A percentile compares a stretch with the other conserved stretches of the same genome.
Conservation (phyloP, 352 stramenopile species). For the Phytophthora citrophthora region DNA sequence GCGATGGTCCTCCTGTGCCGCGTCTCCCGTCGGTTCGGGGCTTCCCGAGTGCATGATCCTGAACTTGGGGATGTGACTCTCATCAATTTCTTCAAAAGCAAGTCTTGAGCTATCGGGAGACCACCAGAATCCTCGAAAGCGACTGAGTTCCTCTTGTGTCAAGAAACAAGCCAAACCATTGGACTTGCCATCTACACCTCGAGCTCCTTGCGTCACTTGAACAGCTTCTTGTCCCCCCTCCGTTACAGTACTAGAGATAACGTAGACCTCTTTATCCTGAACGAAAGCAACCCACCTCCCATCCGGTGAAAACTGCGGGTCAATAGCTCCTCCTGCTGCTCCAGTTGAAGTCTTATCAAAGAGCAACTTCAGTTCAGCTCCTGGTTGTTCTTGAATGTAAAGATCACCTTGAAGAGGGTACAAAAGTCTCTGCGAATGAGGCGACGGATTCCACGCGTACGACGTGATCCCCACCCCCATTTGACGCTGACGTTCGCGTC, state of each 20-base stretch:
- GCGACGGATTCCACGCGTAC: slow-evolving; percentile 81
- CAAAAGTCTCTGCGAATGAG: slow-evolving; percentile 75
- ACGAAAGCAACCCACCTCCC: slow-evolving; percentile 95
- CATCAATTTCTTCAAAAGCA: slow-evolving; percentile 94
- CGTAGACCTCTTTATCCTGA: slow-evolving; percentile 94
- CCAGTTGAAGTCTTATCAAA: slow-evolving; percentile 89
- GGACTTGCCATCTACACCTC: slow-evolving; percentile 71
- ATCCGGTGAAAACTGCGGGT: slow-evolving; percentile 94
- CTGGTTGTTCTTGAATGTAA: slow-evolving; percentile 92
- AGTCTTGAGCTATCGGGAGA: slow-evolving; percentile 86
- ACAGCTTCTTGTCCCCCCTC: slow-evolving; percentile 46
- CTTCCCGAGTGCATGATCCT: slow-evolving; percentile 95
- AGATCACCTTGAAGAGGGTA: slow-evolving; percentile 94
- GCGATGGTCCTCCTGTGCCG: slow-evolving; percentile 81
- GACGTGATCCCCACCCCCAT: slow-evolving; percentile 94
- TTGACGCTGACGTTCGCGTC: slow-evolving; percentile 89
- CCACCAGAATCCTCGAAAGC: slow-evolving; percentile 98
- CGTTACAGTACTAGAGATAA: slow-evolving; percentile 67
- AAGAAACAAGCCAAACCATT: slow-evolving; percentile 98
- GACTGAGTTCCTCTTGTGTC: slow-evolving; percentile 97
- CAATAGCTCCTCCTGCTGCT: slow-evolving; percentile 83
- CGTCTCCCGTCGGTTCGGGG: slow-evolving; percentile 53
- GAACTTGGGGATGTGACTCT: slow-evolving; percentile 94
- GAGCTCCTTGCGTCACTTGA: slow-evolving; percentile 81
- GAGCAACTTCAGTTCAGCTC: slow-evolving; percentile 74